Evolutionary conservation across 805 yeast species (phyloP).

Genomic region (Candida krabiensis): DNA sequence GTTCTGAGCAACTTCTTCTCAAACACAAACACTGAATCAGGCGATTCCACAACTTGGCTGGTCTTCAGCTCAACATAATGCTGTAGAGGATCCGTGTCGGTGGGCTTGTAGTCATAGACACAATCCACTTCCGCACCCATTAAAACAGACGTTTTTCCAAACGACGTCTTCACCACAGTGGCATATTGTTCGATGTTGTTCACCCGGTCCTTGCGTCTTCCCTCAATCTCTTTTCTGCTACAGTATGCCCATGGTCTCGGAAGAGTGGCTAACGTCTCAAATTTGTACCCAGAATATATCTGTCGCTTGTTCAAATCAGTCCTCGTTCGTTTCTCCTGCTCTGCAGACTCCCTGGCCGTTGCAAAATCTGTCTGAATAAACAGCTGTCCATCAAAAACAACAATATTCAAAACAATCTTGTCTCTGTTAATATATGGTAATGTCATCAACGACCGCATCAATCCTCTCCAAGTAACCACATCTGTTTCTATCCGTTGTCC

Average conservation of each 20-base stretch:
- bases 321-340: slow-evolving; percentile 28
- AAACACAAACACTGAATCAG: slow-evolving; percentile 60
- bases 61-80: slow-evolving; percentile 91
- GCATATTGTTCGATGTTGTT: slow-evolving; percentile 76
- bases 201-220: slow-evolving; percentile 57
- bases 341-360: slow-evolving; percentile 32
- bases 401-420: slow-evolving; percentile 59
- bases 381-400: slow-evolving; percentile 72
- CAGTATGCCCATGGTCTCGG: slow-evolving; percentile 73
- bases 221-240: slow-evolving; percentile 66
- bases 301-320: slow-evolving; percentile 38
- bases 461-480: slow-evolving; percentile 81
- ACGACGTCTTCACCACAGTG: slow-evolving; percentile 80
- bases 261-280: slow-evolving; percentile 76
- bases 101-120: slow-evolving; percentile 76
- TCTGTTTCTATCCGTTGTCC: slow-evolving; percentile 55
- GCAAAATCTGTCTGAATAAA: slow-evolving; percentile 50
- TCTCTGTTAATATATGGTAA: slow-evolving; percentile 62
- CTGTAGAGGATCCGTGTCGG: slow-evolving; percentile 46
- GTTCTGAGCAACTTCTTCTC: slow-evolving; percentile 75
- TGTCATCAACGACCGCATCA: slow-evolving; percentile 71
- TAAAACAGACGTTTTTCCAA: slow-evolving; percentile 67
- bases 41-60: slow-evolving; percentile 51
- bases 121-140: slow-evolving; percentile 94
- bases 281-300: slow-evolving; percentile 76